phyloP scores from a whole-genome alignment of 371 early-diverging fungal genomes.

The Blakeslea trispora region DNA sequence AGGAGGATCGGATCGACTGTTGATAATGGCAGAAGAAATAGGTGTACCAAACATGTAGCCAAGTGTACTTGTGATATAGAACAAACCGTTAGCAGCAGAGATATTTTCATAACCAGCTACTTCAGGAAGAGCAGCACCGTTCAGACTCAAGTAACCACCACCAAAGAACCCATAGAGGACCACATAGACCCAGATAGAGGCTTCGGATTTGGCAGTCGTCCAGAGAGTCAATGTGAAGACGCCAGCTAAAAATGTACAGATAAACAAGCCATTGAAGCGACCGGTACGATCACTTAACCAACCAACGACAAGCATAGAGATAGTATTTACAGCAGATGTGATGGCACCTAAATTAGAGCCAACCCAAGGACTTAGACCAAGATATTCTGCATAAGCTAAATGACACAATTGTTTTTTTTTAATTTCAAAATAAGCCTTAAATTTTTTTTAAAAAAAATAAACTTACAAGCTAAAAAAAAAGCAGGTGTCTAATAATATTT shows the following conservation, averaged over 20 bases:
- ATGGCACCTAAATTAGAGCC: slow-evolving; percentile 50
- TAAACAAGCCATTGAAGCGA: slow-evolving; percentile 52
- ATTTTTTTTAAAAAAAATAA: too few relatives aligned
- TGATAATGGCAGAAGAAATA: slow-evolving; percentile 45
- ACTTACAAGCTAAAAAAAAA: slow-evolving; percentile 17
- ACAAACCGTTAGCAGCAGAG: slow-evolving; percentile 49
- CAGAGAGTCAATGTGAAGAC: slow-evolving; percentile 38
- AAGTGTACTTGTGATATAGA: slow-evolving; percentile 46
- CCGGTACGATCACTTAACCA: slow-evolving; percentile 56
- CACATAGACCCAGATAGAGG: slow-evolving; percentile 41
- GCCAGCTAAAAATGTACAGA: slow-evolving; percentile 51
- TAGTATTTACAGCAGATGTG: slow-evolving; percentile 47
- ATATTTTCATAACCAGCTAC: slow-evolving; percentile 49
- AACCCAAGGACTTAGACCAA: slow-evolving; percentile 34
- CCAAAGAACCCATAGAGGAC: slow-evolving; percentile 56
- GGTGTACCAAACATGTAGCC: slow-evolving; percentile 58
- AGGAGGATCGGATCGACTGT: slow-evolving; percentile 19
- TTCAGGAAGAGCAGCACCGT: slow-evolving; percentile 47
- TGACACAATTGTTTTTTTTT: too few relatives aligned
- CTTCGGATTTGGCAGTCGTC: slow-evolving; percentile 42
- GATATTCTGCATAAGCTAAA: slow-evolving; percentile 34
- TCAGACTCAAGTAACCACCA: slow-evolving; percentile 58
- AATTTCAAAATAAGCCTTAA: too few relatives aligned
- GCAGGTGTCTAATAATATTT: slow-evolving; percentile 14
- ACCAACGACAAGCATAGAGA: slow-evolving; percentile 49